A percentile compares a stretch with the other conserved stretches of the same genome.
Evolutionary conservation across 2,329 filamentous ascomycete species (phyloP).

Genomic region (Shiraia bambusicola): DNA sequence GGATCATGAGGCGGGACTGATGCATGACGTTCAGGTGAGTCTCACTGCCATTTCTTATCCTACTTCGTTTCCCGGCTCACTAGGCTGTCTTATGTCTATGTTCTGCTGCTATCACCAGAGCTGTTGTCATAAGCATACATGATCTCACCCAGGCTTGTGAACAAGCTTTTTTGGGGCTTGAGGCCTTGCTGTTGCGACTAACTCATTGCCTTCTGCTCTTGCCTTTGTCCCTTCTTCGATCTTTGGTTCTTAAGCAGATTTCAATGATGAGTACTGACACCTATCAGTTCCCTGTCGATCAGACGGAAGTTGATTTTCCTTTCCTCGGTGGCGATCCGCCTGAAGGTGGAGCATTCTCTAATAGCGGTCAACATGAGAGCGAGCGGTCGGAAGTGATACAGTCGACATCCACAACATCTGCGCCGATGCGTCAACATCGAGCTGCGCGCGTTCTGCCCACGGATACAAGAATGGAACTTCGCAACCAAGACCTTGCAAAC

Average conservation of each 20-base stretch:
- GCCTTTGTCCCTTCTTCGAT: background rate
- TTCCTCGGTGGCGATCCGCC: slow-evolving; percentile 39
- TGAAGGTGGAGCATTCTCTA: slow-evolving; percentile 31
- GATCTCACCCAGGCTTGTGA: slow-evolving; percentile 1
- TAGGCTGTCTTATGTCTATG: background rate
- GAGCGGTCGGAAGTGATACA: slow-evolving; percentile 26
- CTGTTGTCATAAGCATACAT: slow-evolving; percentile 5
- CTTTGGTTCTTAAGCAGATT: background rate
- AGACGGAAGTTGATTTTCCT: slow-evolving; percentile 36
- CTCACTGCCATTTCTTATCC: slow-evolving; percentile 10
- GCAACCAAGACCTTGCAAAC: slow-evolving; percentile 57
- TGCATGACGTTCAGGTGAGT: slow-evolving; percentile 42
- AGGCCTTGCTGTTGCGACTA: background rate
- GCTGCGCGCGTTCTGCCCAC: slow-evolving; percentile 46
- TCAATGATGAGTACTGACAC: slow-evolving; percentile 15
- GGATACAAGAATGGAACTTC: slow-evolving; percentile 56
- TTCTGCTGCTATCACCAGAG: background rate
- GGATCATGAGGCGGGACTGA: slow-evolving; percentile 47
- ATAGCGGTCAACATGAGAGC: slow-evolving; percentile 10
- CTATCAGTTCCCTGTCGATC: slow-evolving; percentile 24
- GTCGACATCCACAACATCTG: slow-evolving; percentile 43
- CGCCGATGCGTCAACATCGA: slow-evolving; percentile 44
- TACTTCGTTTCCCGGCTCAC: slow-evolving; percentile 2
- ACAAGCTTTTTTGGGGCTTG: background rate
- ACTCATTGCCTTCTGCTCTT: background rate